phyloP scores from a whole-genome alignment of 306 rosid genomes.

The Abrus precatorius region DNA sequence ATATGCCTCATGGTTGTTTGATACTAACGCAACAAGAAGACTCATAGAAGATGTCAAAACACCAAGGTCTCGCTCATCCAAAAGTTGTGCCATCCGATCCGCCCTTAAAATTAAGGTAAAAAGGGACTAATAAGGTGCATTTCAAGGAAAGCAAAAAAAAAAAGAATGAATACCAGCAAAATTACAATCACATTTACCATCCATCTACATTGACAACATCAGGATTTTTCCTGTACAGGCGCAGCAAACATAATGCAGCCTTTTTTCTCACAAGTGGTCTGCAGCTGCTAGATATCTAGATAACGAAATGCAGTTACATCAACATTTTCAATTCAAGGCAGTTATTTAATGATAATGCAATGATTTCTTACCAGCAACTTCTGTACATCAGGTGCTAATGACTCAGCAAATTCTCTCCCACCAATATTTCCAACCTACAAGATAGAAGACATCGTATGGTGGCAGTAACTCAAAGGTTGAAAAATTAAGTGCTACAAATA shows the following conservation, averaged over 20 bases:
- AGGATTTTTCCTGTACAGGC: constrained; percentile 96
- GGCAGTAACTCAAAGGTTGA: constrained; percentile 33
- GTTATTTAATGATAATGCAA: constrained; percentile 11
- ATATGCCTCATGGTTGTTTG: constrained; percentile 88
- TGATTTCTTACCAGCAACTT: constrained; percentile 83
- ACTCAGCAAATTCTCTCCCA: constrained; percentile 99
- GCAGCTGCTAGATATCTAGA: constrained; percentile 96
- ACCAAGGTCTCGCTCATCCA: constrained; percentile 99
- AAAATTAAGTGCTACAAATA: constrained; percentile 16
- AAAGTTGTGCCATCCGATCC: constrained; percentile 98
- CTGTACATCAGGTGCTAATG: constrained; percentile 98
- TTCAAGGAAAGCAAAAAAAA: constrained; percentile 23
- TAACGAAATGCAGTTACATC: constrained; percentile 48
- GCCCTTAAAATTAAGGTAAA: constrained; percentile 69
- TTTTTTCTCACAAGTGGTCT: constrained; percentile 98
- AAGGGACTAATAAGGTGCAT: constrained; percentile 40
- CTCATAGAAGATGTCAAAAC: constrained; percentile 98
- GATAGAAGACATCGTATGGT: constrained; percentile 46
- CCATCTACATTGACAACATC: constrained; percentile 99
- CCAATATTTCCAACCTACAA: constrained; percentile 99
- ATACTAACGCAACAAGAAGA: constrained; percentile 95
- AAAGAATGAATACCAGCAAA: constrained; percentile 44
- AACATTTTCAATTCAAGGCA: constrained; percentile 42
- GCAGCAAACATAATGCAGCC: constrained; percentile 96
- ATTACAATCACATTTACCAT: constrained; percentile 70